Evolutionary conservation across 176 grass and related monocot species (phyloP).

Genomic region (Oryza longistaminata): DNA sequence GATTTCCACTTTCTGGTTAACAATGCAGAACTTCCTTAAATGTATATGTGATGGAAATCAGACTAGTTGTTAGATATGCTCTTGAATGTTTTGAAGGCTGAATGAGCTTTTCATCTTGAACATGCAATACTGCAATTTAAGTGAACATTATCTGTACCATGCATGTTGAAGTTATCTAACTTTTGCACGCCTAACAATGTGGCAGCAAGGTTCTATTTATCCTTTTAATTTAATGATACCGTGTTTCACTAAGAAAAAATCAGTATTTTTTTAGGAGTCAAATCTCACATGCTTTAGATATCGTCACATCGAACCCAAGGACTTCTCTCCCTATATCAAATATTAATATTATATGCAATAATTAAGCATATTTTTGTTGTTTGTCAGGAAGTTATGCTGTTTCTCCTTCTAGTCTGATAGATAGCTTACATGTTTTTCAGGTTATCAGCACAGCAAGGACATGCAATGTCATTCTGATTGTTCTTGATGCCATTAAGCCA

Average conservation of each 20-base stretch:
- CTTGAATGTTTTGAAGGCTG: constrained; percentile 9
- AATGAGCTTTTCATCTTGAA: background rate
- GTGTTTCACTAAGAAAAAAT: background rate
- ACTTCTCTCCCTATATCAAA: background rate
- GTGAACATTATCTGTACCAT: background rate
- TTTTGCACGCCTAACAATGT: background rate
- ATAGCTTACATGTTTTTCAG: constrained; percentile 44
- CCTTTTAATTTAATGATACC: background rate
- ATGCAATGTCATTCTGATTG: constrained; percentile 97
- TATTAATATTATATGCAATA: background rate
- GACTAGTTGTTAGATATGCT: background rate
- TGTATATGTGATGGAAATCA: background rate
- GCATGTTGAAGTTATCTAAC: background rate
- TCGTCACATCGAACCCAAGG: background rate
- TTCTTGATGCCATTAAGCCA: constrained; percentile 96
- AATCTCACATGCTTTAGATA: background rate
- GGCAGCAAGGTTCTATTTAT: background rate
- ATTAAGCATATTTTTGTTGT: background rate
- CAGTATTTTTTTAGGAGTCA: background rate
- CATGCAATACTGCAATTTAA: background rate
- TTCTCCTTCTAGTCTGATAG: background rate
- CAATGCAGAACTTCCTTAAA: background rate
- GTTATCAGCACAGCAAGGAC: constrained; percentile 99
- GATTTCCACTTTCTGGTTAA: background rate
- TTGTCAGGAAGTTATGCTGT: background rate